A percentile compares a stretch with the other conserved stretches of the same genome.
phyloP scores from a whole-genome alignment of 2,329 filamentous ascomycete species.

The Monosporascus sp. region DNA sequence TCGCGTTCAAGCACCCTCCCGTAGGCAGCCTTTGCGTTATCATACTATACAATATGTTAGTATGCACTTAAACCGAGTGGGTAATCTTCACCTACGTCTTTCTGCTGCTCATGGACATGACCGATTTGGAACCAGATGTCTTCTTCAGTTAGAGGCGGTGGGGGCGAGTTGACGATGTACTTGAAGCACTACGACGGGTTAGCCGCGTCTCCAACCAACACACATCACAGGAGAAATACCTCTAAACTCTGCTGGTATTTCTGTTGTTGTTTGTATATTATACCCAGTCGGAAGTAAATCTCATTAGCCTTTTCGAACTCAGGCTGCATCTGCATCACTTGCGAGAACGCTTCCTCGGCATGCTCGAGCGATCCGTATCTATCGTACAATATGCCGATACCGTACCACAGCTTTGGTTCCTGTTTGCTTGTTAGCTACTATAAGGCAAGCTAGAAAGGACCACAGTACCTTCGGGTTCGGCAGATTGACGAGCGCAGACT shows the following conservation, averaged over 20 bases:
- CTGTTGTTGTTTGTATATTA: conserved; percentile 98
- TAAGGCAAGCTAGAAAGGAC: conserved; percentile 7
- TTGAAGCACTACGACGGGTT: conserved; percentile 74
- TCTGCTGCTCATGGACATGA: conserved; percentile 97
- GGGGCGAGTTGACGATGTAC: conserved; percentile 92
- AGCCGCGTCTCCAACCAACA: conserved; percentile 14
- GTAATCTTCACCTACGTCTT: conserved; percentile 67
- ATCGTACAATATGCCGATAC: conserved; percentile 96
- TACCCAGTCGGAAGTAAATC: conserved; percentile 97
- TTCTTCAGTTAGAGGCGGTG: conserved; percentile 87
- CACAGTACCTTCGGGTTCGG: conserved; percentile 78
- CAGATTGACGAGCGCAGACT: conserved; percentile 89
- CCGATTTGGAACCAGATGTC: conserved; percentile 99
- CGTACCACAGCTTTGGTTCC: conserved; percentile 98
- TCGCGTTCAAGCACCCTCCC: conserved; percentile 89
- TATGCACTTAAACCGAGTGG: background rate
- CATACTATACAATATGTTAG: conserved; percentile 60
- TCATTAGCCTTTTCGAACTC: conserved; percentile 98
- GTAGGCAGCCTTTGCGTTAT: conserved; percentile 88
- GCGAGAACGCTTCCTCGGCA: conserved; percentile 94
- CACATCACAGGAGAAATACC: conserved; percentile 44
- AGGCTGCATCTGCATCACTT: conserved; percentile 98
- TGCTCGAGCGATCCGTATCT: conserved; percentile 94
- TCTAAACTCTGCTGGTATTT: conserved; percentile 91
- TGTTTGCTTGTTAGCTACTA: conserved; percentile 30